These are phyloP conservation scores for Saccharomyces hybrid DNA, from an alignment of 1,139 yeast genomes.

Conservation along the genomic window DNA sequence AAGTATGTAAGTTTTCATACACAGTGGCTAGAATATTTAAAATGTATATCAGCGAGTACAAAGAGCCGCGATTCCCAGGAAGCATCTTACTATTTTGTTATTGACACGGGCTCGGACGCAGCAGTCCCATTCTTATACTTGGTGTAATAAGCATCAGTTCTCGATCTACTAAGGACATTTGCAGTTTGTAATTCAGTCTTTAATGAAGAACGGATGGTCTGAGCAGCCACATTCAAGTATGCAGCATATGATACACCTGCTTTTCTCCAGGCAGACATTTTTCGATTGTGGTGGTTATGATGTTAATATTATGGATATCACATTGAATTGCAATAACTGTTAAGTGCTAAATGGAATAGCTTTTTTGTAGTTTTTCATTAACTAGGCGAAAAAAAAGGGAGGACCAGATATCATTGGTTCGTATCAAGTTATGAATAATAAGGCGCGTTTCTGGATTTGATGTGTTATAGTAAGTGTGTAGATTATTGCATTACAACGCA, in stretches of 20 bases:
- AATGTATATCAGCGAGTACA: slow-evolving; percentile 1
- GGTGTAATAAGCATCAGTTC: slow-evolving; percentile 69
- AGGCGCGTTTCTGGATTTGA: background rate
- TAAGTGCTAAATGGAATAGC: background rate
- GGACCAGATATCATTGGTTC: background rate
- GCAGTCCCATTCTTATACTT: slow-evolving; percentile 63
- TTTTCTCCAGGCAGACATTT: slow-evolving; percentile 75
- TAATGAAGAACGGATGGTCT: slow-evolving; percentile 78
- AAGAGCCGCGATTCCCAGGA: slow-evolving; percentile 2
- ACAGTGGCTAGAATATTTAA: background rate
- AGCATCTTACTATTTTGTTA: slow-evolving; percentile 22
- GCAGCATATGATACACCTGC: slow-evolving; percentile 83
- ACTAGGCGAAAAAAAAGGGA: background rate
- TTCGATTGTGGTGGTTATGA: background rate
- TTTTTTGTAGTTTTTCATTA: background rate
- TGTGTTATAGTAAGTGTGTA: background rate
- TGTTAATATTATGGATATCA: background rate
- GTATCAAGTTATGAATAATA: background rate
- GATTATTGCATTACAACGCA: background rate
- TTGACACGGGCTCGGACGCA: slow-evolving; percentile 32
- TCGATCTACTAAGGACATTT: slow-evolving; percentile 63
- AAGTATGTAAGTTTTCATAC: background rate
- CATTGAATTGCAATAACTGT: background rate
- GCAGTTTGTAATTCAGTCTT: slow-evolving; percentile 78
- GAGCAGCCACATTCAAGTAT: slow-evolving; percentile 87